Conservation (phyloP, 306 rosid genomes). For the Trichosanthes truncata region DNA sequence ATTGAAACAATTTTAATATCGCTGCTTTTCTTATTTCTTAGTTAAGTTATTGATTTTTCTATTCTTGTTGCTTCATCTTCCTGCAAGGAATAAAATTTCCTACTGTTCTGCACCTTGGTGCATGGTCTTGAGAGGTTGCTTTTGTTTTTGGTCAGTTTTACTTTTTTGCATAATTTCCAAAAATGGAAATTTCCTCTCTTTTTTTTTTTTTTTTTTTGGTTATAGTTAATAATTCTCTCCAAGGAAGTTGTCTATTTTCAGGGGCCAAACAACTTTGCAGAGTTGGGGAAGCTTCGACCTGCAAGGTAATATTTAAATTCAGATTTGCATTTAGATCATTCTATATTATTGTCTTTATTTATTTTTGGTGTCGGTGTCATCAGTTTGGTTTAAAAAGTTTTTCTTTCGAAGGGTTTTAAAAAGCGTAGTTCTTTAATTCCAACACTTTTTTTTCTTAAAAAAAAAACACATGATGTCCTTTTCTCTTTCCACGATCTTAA, state of each 20-base stretch:
- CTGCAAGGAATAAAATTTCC: conserved; percentile 13
- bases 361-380: not conserved
- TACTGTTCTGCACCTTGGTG: conserved; percentile 1
- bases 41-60: conserved; percentile 3
- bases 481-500: too few relatives aligned
- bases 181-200: not conserved
- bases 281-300: not conserved
- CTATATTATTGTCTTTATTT: not conserved
- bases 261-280: not conserved
- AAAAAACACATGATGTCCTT: too few relatives aligned
- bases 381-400: not conserved
- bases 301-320: not conserved
- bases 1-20: conserved; percentile 94
- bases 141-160: not conserved
- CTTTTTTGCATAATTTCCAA: not conserved
- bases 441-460: too few relatives aligned
- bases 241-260: not conserved
- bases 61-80: not conserved
- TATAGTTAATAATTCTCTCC: not conserved
- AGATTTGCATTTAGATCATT: too few relatives aligned
- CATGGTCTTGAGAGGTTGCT: not conserved
- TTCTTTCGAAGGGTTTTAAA: too few relatives aligned
- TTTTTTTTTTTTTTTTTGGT: not conserved
- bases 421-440: too few relatives aligned
- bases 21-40: conserved; percentile 23